These are phyloP conservation scores for Chaetoceros tenuissimus DNA, from an alignment of 108 stramenopile species.

Conservation along the genomic window DNA sequence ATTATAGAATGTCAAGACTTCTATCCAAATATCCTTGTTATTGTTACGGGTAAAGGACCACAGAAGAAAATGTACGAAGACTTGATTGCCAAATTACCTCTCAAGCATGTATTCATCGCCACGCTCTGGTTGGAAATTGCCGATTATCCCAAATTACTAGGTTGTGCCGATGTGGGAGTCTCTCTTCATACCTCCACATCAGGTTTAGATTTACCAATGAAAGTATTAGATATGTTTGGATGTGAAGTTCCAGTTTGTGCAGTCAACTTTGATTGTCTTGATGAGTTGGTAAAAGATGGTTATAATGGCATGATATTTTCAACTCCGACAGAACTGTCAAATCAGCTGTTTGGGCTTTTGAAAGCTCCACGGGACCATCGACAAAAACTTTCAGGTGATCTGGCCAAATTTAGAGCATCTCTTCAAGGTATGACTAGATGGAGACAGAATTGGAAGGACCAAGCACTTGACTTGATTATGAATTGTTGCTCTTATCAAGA, in stretches of 20 bases:
- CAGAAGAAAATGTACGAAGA: slow-evolving; percentile 66
- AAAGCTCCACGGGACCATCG: slow-evolving; percentile 14
- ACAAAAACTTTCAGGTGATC: slow-evolving; percentile 23
- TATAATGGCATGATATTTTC: slow-evolving; percentile 77
- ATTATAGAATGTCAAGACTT: background rate
- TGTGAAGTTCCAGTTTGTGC: slow-evolving; percentile 93
- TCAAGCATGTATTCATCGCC: slow-evolving; percentile 37
- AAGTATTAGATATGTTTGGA: slow-evolving; percentile 97
- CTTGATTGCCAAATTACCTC: slow-evolving; percentile 39
- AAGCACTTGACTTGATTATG: slow-evolving; percentile 41
- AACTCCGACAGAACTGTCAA: slow-evolving; percentile 43
- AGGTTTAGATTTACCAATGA: slow-evolving; percentile 98
- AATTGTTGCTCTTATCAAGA: too few species aligned
- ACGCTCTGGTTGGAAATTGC: slow-evolving; percentile 91
- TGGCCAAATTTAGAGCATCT: slow-evolving; percentile 41
- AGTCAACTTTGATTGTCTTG: slow-evolving; percentile 71
- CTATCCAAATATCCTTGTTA: slow-evolving; percentile 51
- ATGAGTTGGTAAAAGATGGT: slow-evolving; percentile 87
- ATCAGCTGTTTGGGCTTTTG: slow-evolving; percentile 55
- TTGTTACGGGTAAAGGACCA: slow-evolving; percentile 98
- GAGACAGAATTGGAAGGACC: slow-evolving; percentile 72
- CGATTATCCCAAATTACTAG: slow-evolving; percentile 90
- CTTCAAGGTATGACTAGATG: slow-evolving; percentile 57
- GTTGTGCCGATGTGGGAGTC: slow-evolving; percentile 84
- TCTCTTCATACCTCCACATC: slow-evolving; percentile 95